phyloP scores from a whole-genome alignment of 805 yeast genomes.

The Zygosaccharomyces pseudorouxii region DNA sequence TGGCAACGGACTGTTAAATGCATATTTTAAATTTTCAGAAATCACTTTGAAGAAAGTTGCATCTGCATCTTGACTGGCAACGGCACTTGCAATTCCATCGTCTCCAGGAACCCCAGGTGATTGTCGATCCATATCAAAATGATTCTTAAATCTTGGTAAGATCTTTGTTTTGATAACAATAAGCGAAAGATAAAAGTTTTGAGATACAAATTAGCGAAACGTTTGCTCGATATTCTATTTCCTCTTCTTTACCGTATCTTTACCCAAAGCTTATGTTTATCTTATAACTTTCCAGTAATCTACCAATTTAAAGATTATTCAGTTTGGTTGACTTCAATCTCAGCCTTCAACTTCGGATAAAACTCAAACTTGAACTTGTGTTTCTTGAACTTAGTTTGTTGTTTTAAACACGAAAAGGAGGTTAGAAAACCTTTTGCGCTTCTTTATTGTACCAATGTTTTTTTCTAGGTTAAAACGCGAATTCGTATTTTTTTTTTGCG shows the following conservation, averaged over 20 bases:
- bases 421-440: conserved; percentile 4
- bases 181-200: conserved; percentile 1
- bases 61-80: conserved; percentile 21
- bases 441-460: conserved; percentile 1
- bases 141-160: background rate
- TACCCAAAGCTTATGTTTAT: background rate
- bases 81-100: conserved; percentile 8
- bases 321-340: background rate
- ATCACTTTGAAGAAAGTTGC: conserved; percentile 28
- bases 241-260: background rate
- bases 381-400: background rate
- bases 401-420: conserved; percentile 5
- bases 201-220: background rate
- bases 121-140: conserved; percentile 7
- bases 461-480: conserved; percentile 1
- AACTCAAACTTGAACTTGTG: background rate
- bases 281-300: background rate
- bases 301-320: background rate
- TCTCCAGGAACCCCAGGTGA: conserved; percentile 12
- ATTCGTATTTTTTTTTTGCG: background rate
- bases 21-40: conserved; percentile 29
- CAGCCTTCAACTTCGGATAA: background rate
- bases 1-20: conserved; percentile 32
- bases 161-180: background rate
- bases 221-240: background rate